These are phyloP conservation scores for Aureobasidium leucospermi DNA, from an alignment of 2,329 filamentous ascomycete species.

Conservation along the genomic window DNA sequence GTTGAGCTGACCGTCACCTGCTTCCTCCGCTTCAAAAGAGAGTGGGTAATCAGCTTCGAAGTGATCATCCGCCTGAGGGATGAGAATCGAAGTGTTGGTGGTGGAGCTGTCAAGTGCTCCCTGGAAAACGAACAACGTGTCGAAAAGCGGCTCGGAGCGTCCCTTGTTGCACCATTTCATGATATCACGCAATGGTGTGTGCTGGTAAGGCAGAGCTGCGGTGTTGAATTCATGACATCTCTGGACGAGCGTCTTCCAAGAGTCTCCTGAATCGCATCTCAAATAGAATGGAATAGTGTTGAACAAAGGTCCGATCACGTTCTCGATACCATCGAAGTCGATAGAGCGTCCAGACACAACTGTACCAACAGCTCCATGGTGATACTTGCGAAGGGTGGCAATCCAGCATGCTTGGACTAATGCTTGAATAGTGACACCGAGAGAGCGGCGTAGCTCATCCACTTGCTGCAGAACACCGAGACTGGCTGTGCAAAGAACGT, in stretches of 20 bases:
- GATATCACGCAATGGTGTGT: slow-evolving; percentile 70
- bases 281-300: slow-evolving; percentile 75
- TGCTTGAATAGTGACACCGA: slow-evolving; percentile 72
- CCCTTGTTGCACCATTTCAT: slow-evolving; percentile 66
- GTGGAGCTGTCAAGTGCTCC: slow-evolving; percentile 22
- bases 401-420: slow-evolving; percentile 71
- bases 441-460: slow-evolving; percentile 43
- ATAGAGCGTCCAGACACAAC: slow-evolving; percentile 73
- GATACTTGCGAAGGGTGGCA: slow-evolving; percentile 40
- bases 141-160: slow-evolving; percentile 57
- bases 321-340: slow-evolving; percentile 56
- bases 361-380: slow-evolving; percentile 55
- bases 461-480: slow-evolving; percentile 42
- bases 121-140: slow-evolving; percentile 78
- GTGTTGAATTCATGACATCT: slow-evolving; percentile 66
- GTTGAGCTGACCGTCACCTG: slow-evolving; percentile 39
- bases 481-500: slow-evolving; percentile 22
- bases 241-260: slow-evolving; percentile 54
- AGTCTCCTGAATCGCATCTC: slow-evolving; percentile 36
- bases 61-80: slow-evolving; percentile 5
- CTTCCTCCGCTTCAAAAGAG: slow-evolving; percentile 64
- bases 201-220: slow-evolving; percentile 62
- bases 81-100: not conserved
- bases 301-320: slow-evolving; percentile 74
- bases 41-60: slow-evolving; percentile 61